These are phyloP conservation scores for Oenanthe javanica DNA, from an alignment of 140 eudicot genomes.

Conservation along the genomic window DNA sequence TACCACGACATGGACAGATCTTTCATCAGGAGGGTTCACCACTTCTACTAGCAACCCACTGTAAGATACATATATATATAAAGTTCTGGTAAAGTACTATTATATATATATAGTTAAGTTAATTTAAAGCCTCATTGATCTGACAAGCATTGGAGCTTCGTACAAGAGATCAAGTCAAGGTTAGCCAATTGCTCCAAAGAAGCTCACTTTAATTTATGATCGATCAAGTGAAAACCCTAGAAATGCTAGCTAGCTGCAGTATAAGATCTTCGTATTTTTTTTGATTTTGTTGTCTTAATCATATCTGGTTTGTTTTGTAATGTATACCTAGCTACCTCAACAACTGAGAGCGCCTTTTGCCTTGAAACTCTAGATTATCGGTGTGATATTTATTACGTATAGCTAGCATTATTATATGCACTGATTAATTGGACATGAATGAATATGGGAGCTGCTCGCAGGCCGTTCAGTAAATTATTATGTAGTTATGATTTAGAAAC, in stretches of 20 bases:
- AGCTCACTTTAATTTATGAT: not conserved
- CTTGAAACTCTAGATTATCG: not conserved
- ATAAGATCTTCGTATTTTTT: not conserved
- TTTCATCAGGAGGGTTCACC: slow-evolving; percentile 46
- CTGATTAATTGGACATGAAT: not conserved
- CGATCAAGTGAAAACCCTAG: not conserved
- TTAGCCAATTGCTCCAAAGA: too few relatives aligned
- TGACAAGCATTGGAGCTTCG: not conserved
- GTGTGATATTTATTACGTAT: not conserved
- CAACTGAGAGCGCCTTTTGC: not conserved
- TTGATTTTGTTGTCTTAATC: not conserved
- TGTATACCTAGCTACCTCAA: not conserved
- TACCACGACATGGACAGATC: slow-evolving; percentile 46
- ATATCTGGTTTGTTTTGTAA: not conserved
- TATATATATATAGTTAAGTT: not conserved
- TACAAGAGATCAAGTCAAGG: too few relatives aligned
- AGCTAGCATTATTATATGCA: too few relatives aligned
- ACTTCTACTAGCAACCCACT: slow-evolving; percentile 41
- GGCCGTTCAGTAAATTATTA: not conserved
- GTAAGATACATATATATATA: not conserved
- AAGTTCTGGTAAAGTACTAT: not conserved
- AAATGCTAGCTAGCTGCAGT: not conserved
- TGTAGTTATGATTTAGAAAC: too few relatives aligned
- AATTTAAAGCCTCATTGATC: not conserved
- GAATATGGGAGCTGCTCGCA: not conserved